Evolutionary conservation across 1,284 basidiomycete species (phyloP).

Genomic region (Cryptococcus wingfieldii): DNA sequence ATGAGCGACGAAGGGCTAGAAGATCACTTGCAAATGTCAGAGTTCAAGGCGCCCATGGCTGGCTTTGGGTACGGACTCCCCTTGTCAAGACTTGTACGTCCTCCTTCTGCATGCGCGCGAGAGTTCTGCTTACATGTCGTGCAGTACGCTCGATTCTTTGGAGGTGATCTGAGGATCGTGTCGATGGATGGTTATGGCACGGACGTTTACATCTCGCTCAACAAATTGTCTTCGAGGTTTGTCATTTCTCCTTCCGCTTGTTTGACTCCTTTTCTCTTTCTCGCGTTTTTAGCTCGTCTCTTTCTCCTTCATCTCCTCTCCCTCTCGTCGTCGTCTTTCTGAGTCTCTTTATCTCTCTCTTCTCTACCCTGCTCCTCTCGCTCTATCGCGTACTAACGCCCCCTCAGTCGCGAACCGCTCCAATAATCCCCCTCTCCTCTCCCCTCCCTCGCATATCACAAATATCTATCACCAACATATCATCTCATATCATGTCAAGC

Average conservation of each 20-base stretch:
- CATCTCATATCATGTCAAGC: not conserved
- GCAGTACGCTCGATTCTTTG: constrained; percentile 92
- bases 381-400: not conserved
- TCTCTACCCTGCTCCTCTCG: no score
- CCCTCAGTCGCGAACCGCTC: not conserved
- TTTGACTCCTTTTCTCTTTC: not conserved
- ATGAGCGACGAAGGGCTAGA: constrained; percentile 86
- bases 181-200: constrained; percentile 97
- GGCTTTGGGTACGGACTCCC: constrained; percentile 91
- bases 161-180: constrained; percentile 91
- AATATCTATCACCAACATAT: not conserved
- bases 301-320: not conserved
- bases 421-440: not conserved
- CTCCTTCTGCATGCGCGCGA: not conserved
- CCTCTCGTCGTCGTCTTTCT: no score
- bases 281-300: not conserved
- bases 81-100: constrained; percentile 73
- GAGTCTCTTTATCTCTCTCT: no score
- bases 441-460: not conserved
- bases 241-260: not conserved
- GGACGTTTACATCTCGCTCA: constrained; percentile 48
- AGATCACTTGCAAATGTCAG: constrained; percentile 79
- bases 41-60: constrained; percentile 98
- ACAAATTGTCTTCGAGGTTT: constrained; percentile 43
- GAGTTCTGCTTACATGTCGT: not conserved